Conservation (phyloP, 116 monocot species). For the Dioscorea cayenensis region DNA sequence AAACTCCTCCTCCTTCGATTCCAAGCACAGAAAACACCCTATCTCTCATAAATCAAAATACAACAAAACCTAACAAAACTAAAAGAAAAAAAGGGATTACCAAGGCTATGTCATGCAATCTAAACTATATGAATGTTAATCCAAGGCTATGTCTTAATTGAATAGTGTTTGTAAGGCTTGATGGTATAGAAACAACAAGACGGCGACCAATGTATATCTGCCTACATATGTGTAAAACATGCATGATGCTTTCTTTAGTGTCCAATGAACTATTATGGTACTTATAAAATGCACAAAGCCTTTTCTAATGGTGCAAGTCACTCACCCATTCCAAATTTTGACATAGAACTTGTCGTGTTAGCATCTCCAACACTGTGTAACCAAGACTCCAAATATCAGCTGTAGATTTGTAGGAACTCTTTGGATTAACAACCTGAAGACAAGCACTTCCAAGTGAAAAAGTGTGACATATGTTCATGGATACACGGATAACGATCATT, state of each 20-base stretch:
- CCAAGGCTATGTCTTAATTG: too few relatives aligned
- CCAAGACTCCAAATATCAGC: constrained; percentile 98
- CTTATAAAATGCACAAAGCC: too few relatives aligned
- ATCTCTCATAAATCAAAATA: constrained; percentile 6
- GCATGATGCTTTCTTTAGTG: background rate
- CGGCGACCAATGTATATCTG: too few relatives aligned
- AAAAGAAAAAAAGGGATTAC: too few relatives aligned
- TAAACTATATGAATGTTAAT: too few relatives aligned
- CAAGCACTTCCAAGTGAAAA: background rate
- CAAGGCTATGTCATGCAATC: too few relatives aligned
- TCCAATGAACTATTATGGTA: too few relatives aligned
- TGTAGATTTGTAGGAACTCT: constrained; percentile 51
- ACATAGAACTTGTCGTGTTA: constrained; percentile 67
- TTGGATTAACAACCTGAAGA: constrained; percentile 64
- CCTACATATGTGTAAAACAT: background rate
- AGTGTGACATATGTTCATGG: background rate
- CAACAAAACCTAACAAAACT: too few relatives aligned
- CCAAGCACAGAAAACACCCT: constrained; percentile 27
- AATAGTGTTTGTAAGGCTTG: too few relatives aligned
- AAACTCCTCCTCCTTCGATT: constrained; percentile 10
- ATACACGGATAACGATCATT: too few relatives aligned
- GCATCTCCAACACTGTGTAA: too few relatives aligned
- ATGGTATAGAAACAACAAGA: too few relatives aligned
- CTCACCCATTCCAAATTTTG: constrained; percentile 85
- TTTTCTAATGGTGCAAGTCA: background rate